Base-by-base conservation (phyloP, 805 yeast genomes). In the Candida anglica region DNA sequence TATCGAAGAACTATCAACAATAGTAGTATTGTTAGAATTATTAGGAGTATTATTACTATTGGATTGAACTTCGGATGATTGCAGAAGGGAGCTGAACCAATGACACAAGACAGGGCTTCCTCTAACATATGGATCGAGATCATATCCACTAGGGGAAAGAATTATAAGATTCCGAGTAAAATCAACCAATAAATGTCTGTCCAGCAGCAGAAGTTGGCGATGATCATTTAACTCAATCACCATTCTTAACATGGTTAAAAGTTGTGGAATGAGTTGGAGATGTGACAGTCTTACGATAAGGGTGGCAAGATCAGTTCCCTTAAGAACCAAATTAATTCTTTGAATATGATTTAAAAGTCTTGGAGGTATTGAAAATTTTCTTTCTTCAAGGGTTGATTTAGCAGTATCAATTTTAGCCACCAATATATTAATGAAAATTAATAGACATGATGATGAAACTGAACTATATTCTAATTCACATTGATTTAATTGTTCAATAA, bases 61-160 rank as follows among this genome's bases (percentile, higher is more conserved):
- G n/a, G n/a, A n/a, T n/a, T n/a, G 23, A 21, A 21, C 23, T 11
- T 21, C 23, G 23, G 10, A 9, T 11, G 11, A 11, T 11, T 21
- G 23, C 23, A 9, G 10, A 11, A 9, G 11, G 23, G 11, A 21
- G 10, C 11, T 21, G 14, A 30, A 19, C 34, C 34, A 32, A 7
- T 15, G 13, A 8, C 20, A 15, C 15, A 32, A 20, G 15, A 15
- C n/a, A 4, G 16, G 13, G 16, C 28, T 24, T 7, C 14, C 6
- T 9, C 15, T 16, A 8, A 32, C 21, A 14, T 32, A 24, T 5
- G 16, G 23, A 16, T 32, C 27, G 7, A 32, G 18, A 11, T 24
- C 16, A 11, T 32, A 24, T 6, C 34, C 34, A 13, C 16, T 24
- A 10, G 34, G 34, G 6, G 34, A 32, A 5, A 32, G 17, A n/a